A percentile compares a stretch with the other conserved stretches of the same genome.
Conservation (phyloP, 805 yeast genomes). For the Yarrowia deformans region DNA sequence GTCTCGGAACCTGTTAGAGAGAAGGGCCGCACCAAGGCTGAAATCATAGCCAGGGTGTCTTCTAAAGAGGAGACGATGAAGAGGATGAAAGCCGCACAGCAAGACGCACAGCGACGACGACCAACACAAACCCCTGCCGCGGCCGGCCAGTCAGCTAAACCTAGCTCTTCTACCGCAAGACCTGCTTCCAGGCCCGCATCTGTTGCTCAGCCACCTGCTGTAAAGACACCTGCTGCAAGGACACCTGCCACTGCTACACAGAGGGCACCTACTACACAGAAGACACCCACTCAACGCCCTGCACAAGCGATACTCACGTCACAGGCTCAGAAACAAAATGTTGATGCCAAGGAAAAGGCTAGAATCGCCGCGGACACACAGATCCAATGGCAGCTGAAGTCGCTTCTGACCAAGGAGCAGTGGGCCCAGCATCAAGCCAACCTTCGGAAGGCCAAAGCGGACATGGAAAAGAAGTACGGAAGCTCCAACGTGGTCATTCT, state of each 20-base stretch:
- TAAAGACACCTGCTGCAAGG: neutral
- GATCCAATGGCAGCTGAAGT: conserved; percentile 1
- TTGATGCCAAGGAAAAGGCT: conserved; percentile 1
- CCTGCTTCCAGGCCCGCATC: neutral
- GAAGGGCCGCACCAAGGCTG: neutral
- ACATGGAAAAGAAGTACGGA: neutral
- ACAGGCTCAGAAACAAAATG: neutral
- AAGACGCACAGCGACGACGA: too few relatives aligned
- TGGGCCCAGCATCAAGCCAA: conserved; percentile 18
- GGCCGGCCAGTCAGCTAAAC: neutral
- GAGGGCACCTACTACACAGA: neutral
- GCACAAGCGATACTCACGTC: neutral
- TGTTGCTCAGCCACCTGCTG: neutral
- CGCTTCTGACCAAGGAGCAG: neutral
- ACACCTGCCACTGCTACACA: neutral
- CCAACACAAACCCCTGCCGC: neutral
- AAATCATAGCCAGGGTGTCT: neutral
- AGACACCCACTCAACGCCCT: too few relatives aligned
- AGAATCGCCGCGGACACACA: neutral
- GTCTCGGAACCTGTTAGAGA: neutral
- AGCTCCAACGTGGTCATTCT: neutral
- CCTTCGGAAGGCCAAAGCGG: neutral
- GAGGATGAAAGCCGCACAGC: too few relatives aligned
- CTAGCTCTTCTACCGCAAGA: neutral
- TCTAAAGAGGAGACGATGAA: neutral